phyloP scores from a whole-genome alignment of 164 flowering plant genomes.

The Echeveria elegans region DNA sequence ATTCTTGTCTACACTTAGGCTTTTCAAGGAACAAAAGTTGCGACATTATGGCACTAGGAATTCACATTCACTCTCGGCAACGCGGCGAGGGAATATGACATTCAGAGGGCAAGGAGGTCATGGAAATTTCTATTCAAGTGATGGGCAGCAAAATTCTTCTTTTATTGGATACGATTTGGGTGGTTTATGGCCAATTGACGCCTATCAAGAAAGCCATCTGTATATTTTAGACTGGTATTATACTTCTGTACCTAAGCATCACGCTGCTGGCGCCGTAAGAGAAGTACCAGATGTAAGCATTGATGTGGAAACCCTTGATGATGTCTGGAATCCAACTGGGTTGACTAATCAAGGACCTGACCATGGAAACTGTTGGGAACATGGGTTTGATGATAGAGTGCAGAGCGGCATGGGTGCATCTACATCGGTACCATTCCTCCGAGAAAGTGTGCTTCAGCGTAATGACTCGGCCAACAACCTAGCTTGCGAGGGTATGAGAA shows the following conservation, averaged over 20 bases:
- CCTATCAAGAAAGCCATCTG: slow-evolving; percentile 46
- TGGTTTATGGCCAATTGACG: slow-evolving; percentile 56
- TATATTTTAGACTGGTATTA: slow-evolving; percentile 93
- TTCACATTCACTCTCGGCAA: slow-evolving; percentile 22
- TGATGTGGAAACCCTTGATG: slow-evolving; percentile 21
- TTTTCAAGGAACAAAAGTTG: slow-evolving; percentile 58
- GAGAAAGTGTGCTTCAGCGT: slow-evolving; percentile 46
- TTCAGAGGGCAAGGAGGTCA: slow-evolving; percentile 25
- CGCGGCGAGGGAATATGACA: slow-evolving; percentile 29
- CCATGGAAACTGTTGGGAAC: slow-evolving; percentile 37
- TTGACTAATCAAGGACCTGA: slow-evolving; percentile 16
- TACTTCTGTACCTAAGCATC: slow-evolving; percentile 25
- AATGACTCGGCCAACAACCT: slow-evolving; percentile 21
- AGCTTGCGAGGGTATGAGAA: slow-evolving; percentile 16
- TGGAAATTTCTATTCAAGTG: slow-evolving; percentile 28
- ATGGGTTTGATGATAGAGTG: slow-evolving; percentile 27
- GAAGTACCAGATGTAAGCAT: slow-evolving; percentile 14
- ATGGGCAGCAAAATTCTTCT: slow-evolving; percentile 19
- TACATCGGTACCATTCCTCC: slow-evolving; percentile 48
- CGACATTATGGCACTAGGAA: slow-evolving; percentile 25
- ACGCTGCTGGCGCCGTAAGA: slow-evolving; percentile 9
- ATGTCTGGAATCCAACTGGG: slow-evolving; percentile 30
- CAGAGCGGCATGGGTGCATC: slow-evolving; percentile 57
- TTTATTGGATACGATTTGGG: slow-evolving; percentile 28
- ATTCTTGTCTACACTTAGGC: slow-evolving; percentile 45